Conservation (phyloP, 192 early-diverging fungal species). For the Coemansia sp. region DNA sequence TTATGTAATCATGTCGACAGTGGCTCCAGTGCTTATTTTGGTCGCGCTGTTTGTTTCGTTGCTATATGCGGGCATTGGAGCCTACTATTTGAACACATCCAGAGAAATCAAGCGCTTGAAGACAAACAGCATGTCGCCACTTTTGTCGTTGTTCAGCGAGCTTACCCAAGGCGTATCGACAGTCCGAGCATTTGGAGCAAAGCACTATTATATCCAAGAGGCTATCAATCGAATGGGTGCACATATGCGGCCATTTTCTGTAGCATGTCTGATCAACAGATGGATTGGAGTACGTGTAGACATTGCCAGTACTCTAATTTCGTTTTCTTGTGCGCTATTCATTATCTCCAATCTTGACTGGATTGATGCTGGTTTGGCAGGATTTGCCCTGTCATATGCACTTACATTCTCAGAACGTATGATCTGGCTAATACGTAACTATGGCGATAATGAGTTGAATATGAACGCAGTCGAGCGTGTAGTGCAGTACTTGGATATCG, state of each 20-base stretch:
- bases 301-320: constrained; percentile 66
- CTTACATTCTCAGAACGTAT: constrained; percentile 75
- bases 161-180: constrained; percentile 69
- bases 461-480: constrained; percentile 87
- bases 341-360: constrained; percentile 54
- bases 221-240: constrained; percentile 60
- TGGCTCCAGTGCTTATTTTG: constrained; percentile 72
- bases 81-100: constrained; percentile 69
- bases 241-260: constrained; percentile 80
- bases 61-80: constrained; percentile 64
- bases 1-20: constrained; percentile 56
- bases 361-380: constrained; percentile 84
- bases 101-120: constrained; percentile 88
- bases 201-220: constrained; percentile 66
- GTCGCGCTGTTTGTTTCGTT: constrained; percentile 60
- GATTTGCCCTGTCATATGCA: constrained; percentile 77
- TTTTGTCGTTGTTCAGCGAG: constrained; percentile 80
- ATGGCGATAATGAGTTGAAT: constrained; percentile 75
- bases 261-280: constrained; percentile 79
- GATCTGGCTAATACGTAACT: constrained; percentile 76
- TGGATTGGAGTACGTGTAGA: constrained; percentile 85
- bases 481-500: constrained; percentile 72
- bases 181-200: constrained; percentile 77
- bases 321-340: constrained; percentile 66
- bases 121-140: constrained; percentile 69